Percentiles rank a stretch among this genome's conserved stretches.
Conservation (phyloP, 306 rosid species). For the Adenanthera pavonina region DNA sequence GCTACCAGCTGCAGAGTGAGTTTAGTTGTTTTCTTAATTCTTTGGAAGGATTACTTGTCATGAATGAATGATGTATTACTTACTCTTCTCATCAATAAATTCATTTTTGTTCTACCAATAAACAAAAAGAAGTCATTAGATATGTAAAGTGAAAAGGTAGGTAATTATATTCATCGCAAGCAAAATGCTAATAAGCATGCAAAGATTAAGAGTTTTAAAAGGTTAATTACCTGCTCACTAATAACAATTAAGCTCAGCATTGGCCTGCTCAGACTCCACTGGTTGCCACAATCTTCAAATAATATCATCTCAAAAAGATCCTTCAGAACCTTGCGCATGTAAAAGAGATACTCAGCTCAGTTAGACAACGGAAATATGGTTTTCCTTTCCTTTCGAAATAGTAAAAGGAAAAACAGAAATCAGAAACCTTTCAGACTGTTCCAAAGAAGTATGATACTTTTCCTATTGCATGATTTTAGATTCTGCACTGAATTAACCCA, state of each 20-base stretch:
- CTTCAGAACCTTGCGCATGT: conserved; percentile 70
- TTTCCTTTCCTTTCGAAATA: not conserved
- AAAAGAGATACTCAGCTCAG: conserved; percentile 44
- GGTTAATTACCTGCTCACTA: conserved; percentile 73
- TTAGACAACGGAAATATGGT: conserved; percentile 9
- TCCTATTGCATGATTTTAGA: conserved; percentile 19
- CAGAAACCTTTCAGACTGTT: not conserved
- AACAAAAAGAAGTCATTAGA: not conserved
- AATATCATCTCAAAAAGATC: conserved; percentile 89
- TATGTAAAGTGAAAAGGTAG: not conserved
- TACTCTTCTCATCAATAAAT: not conserved
- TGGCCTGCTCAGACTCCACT: conserved; percentile 97
- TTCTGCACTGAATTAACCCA: conserved; percentile 18
- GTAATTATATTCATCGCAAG: not conserved
- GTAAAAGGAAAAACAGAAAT: conserved; percentile 13
- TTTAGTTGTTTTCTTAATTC: not conserved
- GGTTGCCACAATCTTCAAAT: conserved; percentile 93
- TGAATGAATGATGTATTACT: not conserved
- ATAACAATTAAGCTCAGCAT: conserved; percentile 94
- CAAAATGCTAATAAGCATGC: not conserved
- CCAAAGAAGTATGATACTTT: not conserved
- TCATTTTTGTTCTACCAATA: not conserved
- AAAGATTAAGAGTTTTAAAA: not conserved
- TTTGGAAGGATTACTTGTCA: not conserved
- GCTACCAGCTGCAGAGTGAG: not conserved